Evolutionary conservation across 2,329 filamentous ascomycete species (phyloP), one percentile per base, ranked within the genome.

Genomic region (Thielaviopsis euricoi): DNA sequence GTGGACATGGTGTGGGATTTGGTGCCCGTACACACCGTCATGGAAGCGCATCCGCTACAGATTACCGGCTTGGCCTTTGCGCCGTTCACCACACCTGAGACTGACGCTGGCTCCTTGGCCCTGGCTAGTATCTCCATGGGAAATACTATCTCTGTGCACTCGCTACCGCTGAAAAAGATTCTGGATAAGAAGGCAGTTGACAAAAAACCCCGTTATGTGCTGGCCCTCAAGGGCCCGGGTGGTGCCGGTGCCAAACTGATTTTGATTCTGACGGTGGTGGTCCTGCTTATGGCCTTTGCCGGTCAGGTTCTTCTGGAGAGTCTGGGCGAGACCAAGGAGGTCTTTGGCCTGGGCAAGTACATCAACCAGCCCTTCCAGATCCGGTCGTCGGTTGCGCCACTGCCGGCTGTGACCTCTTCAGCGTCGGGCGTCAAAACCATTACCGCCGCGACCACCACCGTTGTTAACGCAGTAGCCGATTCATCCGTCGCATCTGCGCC

Each of bases 111-210:
- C 65, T 46, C 66, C 65, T 15, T 63, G 65, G 87, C 87, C 64
- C 79, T 95, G 3, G 89, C 87, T 29, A 90, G 86, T 52, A 85
- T 88, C 48, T 89, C 86, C 53, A 82, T 94, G 64, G 85, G 82
- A 61, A 90, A 89, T 67, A 87, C 83, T 0, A 81, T 89, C 48
- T 81, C 86, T 29, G 83, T 95, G 25, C 87, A 95, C 69, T 85
- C 81, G 46, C 82, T 95, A 62, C 83, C 87, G 0, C 77, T 95
- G 53, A 74, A 71, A 62, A 73, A 71, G 61, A 64, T 71, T 48
- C 60, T 71, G 54, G 70, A 74, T 63, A 68, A 68, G 49, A 67
- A 66, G 58, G 67, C 67, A 55, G 71, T 69, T 58, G 68, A 65
- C 0, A 68, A 71, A 15, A 71, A 79, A 0, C 73, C 78, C 10